Evolutionary conservation across 2,329 filamentous ascomycete species (phyloP), one percentile per base, ranked within the genome.

Genomic region (Verticillium dahliae): DNA sequence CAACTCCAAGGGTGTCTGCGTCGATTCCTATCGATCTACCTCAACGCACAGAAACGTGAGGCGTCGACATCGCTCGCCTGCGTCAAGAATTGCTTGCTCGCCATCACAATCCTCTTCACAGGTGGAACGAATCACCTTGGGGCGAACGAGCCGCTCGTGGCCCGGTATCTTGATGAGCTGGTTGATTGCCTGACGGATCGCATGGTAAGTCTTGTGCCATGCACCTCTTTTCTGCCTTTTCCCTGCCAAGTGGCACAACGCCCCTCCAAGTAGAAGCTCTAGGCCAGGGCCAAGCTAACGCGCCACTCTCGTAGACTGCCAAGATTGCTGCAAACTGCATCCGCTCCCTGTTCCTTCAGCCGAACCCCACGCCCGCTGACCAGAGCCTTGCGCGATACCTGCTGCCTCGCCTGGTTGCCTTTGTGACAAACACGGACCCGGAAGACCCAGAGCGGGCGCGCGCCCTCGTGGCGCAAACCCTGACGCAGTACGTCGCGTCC

Each of bases 271-370:
- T 3, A 18, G 45, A 18, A 52, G 45, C 45, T 22, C 18, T n/a
- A 45, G n/a, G 6, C 15, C 7, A 6, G 15, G n/a, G n/a, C 18
- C 7, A 52, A 9, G 59, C 64, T 65, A 54, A 65, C 61, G 22
- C 18, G 45, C 45, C 22, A 52, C 45, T 18, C 7, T 52, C 58
- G 37, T 60, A 89, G 85, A 94, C 91, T 1, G 90, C 91, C 60
- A 96, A 91, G 70, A 93, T 97, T 61, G 92, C 95, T 1, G 90
- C 92, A 64, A 92, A 92, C 70, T 99, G 95, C 74, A 86, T 94
- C 67, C 87, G 93, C 61, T 95, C 92, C 7, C 83, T 98, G 7
- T 81, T 98, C 35, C 78, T 97, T 3, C 80, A 89, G 68, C 76
- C 84, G 60, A 78, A 84, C 59, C 78, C 86, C 65, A 83, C 88